Evolutionary conservation across 192 early-diverging fungal genomes (phyloP), one percentile per base, ranked within the genome.

Genomic region (Podila horticola): DNA sequence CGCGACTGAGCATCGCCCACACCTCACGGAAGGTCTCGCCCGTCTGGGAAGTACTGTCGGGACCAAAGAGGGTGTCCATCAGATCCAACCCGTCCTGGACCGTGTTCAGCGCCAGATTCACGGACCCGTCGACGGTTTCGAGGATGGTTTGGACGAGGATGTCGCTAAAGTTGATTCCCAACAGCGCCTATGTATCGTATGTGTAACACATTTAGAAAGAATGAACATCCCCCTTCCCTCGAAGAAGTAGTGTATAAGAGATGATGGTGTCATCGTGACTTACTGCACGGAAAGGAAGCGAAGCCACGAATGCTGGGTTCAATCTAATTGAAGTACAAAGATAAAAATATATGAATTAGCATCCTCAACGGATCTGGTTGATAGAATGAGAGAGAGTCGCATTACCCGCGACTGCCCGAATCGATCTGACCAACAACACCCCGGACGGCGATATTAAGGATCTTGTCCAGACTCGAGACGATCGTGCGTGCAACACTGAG

Each of bases 21-120:
- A 85, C 82, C 64, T 85, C 75, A 45, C 74, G 75, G 63, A 85
- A 74, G 30, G 81, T 83, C n/a, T 77, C 74, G 2, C 81, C 84
- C 2, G 79, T 82, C 50, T 85, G 74, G 26, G 71, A 76, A 11
- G 74, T 74, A 29, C 71, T 79, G 48, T 76, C 75, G 15, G 83
- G 68, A 60, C 84, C 84, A 61, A 82, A 85, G 51, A 85, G 71
- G 1, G 69, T 70, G 34, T 85, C 74, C 57, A 88, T 81, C 28
- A 85, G n/a, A 17, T 74, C 65, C 17, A 83, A 29, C 13, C 81
- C 74, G 28, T 85, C 84, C 62, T 77, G 66, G 24, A 82, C 57
- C 11, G 84, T 83, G 17, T 52, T 60, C 20, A 85, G 67, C n/a
- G 81, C 77, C 22, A 81, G 31, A 49, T 81, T 81, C 38, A 81